phyloP scores from a whole-genome alignment of 1,284 basidiomycete genomes.

The Sphaerobolus stellatus region DNA sequence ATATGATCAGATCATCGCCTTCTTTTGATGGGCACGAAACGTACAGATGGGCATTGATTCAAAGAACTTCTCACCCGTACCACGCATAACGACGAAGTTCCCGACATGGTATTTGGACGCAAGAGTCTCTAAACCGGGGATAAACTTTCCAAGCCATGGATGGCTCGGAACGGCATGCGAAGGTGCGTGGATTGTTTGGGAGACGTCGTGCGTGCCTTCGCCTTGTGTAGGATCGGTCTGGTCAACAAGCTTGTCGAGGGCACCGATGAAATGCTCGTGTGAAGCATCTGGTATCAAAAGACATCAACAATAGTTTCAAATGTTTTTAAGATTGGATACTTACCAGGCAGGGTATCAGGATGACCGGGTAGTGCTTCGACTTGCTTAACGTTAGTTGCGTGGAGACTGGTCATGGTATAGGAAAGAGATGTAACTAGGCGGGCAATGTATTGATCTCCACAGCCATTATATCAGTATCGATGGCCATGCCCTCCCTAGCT shows the following conservation, averaged over 20 bases:
- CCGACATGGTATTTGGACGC: slow-evolving; percentile 57
- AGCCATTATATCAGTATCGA: no score
- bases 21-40: slow-evolving; percentile 30
- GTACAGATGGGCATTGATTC: slow-evolving; percentile 80
- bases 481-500: background rate
- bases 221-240: background rate
- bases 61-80: slow-evolving; percentile 60
- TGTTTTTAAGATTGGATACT: background rate
- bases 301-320: background rate
- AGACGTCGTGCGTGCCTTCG: slow-evolving; percentile 8
- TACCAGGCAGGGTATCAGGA: slow-evolving; percentile 27
- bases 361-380: slow-evolving; percentile 29
- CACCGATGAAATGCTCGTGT: background rate
- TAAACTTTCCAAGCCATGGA: slow-evolving; percentile 31
- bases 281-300: background rate
- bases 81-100: slow-evolving; percentile 65
- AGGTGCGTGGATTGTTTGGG: slow-evolving; percentile 12
- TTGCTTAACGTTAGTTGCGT: background rate
- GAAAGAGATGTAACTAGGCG: no score
- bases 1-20: slow-evolving; percentile 5
- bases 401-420: slow-evolving; percentile 7
- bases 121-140: slow-evolving; percentile 56
- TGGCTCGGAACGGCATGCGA: slow-evolving; percentile 8
- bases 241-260: slow-evolving; percentile 7
- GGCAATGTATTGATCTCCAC: no score